Evolutionary conservation across 345 rosid genomes (phyloP).

Genomic region (Eucalyptus coolabah): DNA sequence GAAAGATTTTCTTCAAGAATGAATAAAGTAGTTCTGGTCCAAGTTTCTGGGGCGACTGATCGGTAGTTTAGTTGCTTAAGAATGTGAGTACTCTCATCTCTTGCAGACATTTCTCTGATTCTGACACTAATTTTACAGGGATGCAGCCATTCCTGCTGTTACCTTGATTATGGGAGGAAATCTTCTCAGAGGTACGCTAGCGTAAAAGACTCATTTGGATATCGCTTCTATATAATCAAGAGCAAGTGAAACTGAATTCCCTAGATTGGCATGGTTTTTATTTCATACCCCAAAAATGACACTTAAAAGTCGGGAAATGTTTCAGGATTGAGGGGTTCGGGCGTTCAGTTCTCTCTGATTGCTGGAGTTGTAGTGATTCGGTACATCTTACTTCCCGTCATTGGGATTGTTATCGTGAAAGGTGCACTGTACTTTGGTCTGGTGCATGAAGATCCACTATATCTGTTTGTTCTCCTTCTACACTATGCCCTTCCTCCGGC

Average conservation of each 20-base stretch:
- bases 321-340: conserved; percentile 29
- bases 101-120: not conserved
- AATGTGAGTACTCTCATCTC: not conserved
- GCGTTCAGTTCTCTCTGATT: conserved; percentile 1
- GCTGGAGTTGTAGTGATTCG: conserved; percentile 21
- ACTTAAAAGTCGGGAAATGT: not conserved
- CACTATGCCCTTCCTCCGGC: conserved; percentile 58
- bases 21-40: not conserved
- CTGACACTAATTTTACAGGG: conserved; percentile 3
- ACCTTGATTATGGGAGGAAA: conserved; percentile 36
- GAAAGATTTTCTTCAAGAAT: not conserved
- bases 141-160: conserved; percentile 26
- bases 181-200: conserved; percentile 12
- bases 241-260: not conserved
- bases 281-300: not conserved
- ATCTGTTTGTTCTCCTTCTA: conserved; percentile 36
- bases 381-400: conserved; percentile 15
- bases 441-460: conserved; percentile 22
- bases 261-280: not conserved
- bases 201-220: not conserved
- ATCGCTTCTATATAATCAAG: not conserved
- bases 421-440: conserved; percentile 19
- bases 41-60: not conserved
- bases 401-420: conserved; percentile 23
- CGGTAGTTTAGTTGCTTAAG: not conserved